Percentiles rank a stretch among this genome's conserved stretches.
Evolutionary conservation across 1,284 basidiomycete species (phyloP).

Genomic region (Leccinum variabile): DNA sequence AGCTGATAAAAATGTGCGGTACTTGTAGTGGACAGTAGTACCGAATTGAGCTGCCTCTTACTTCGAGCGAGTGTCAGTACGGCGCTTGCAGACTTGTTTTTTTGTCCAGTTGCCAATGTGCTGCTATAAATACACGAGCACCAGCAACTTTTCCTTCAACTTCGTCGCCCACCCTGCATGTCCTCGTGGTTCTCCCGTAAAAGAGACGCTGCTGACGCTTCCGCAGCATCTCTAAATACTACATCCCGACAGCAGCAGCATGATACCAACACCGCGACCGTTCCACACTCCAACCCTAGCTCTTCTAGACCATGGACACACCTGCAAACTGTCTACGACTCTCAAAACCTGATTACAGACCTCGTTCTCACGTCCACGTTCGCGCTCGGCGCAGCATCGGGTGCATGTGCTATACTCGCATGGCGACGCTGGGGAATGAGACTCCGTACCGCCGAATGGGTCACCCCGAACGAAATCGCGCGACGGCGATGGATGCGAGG

Average conservation of each 20-base stretch:
- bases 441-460: constrained; percentile 60
- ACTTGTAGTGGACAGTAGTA: not conserved
- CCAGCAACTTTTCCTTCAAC: not conserved
- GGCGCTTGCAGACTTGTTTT: constrained; percentile 5
- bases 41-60: not conserved
- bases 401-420: constrained; percentile 39
- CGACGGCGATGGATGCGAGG: constrained; percentile 68
- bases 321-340: not conserved
- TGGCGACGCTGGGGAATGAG: constrained; percentile 61
- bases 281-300: not conserved
- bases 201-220: not conserved
- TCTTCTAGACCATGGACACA: constrained; percentile 2
- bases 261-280: not conserved
- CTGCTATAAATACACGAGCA: not conserved
- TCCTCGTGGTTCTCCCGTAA: constrained; percentile 16
- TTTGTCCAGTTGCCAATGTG: not conserved
- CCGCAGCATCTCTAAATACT: not conserved
- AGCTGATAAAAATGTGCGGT: not conserved
- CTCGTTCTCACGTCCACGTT: constrained; percentile 36
- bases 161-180: constrained; percentile 1
- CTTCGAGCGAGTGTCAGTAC: too few relatives aligned
- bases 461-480: constrained; percentile 58
- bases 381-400: constrained; percentile 43
- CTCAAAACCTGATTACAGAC: not conserved
- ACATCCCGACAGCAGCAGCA: not conserved